Evolutionary conservation across 2,329 filamentous ascomycete species (phyloP).

Genomic region (Sclerotinia subarctica): DNA sequence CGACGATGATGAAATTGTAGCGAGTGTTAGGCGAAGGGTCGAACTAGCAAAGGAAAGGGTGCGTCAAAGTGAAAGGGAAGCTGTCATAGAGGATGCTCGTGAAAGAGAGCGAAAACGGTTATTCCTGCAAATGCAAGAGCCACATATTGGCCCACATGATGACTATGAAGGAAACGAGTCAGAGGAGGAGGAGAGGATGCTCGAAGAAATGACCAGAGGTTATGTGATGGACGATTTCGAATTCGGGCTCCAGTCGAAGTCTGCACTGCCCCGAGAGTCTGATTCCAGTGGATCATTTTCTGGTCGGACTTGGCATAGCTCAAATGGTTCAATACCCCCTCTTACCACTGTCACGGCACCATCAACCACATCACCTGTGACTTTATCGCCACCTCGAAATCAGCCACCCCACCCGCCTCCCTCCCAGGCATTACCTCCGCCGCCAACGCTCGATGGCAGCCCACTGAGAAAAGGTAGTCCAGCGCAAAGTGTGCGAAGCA

Average conservation of each 20-base stretch:
- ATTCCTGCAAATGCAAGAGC: conserved; percentile 27
- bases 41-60: conserved; percentile 75
- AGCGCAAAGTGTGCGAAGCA: conserved; percentile 61
- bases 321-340: conserved; percentile 67
- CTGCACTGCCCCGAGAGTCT: conserved; percentile 70
- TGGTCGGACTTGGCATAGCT: conserved; percentile 78
- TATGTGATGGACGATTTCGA: conserved; percentile 82
- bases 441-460: conserved; percentile 39
- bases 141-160: conserved; percentile 47
- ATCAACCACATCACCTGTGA: conserved; percentile 32
- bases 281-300: conserved; percentile 72
- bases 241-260: conserved; percentile 66
- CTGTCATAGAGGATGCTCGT: conserved; percentile 56
- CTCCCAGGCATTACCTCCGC: conserved; percentile 36
- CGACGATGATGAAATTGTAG: conserved; percentile 47
- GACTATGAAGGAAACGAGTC: conserved; percentile 63
- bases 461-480: conserved; percentile 36
- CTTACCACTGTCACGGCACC: conserved; percentile 70
- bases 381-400: conserved; percentile 31
- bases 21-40: conserved; percentile 61
- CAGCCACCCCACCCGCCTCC: conserved; percentile 43
- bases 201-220: conserved; percentile 85
- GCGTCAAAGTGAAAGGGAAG: conserved; percentile 69
- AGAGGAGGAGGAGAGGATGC: conserved; percentile 69
- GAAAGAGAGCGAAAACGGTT: conserved; percentile 54